These are phyloP conservation scores for Trametes elegans DNA, from an alignment of 768 basidiomycete species.

Conservation along the genomic window DNA sequence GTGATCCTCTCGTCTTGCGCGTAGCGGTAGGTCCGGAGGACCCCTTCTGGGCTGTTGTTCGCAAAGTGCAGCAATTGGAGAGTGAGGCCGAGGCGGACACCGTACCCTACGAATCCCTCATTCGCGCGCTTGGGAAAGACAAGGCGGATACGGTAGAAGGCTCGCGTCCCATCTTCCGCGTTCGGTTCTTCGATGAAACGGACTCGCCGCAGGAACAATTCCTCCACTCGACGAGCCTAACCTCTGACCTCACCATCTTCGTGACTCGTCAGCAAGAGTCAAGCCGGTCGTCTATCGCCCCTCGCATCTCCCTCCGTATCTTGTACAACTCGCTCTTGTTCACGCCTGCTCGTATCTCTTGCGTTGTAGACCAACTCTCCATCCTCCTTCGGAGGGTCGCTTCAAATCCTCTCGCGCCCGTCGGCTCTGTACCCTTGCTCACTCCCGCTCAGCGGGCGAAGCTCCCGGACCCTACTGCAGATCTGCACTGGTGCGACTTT, in stretches of 20 bases:
- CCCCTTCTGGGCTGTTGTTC: constrained; percentile 86
- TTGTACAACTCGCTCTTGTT: constrained; percentile 96
- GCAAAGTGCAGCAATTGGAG: constrained; percentile 82
- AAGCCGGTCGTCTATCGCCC: constrained; percentile 67
- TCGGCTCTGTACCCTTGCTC: constrained; percentile 80
- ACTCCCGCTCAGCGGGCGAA: constrained; percentile 65
- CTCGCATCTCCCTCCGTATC: constrained; percentile 75
- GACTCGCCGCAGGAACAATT: constrained; percentile 72
- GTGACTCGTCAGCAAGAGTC: constrained; percentile 71
- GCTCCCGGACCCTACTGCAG: constrained; percentile 81
- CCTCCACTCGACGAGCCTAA: constrained; percentile 74
- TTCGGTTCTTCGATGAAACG: constrained; percentile 95
- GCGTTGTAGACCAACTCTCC: constrained; percentile 84
- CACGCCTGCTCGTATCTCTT: constrained; percentile 69
- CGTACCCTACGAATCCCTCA: constrained; percentile 77
- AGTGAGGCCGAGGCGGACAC: constrained; percentile 78
- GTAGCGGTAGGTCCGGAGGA: constrained; percentile 80
- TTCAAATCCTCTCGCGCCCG: constrained; percentile 59
- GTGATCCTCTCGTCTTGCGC: constrained; percentile 81
- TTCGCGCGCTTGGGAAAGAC: constrained; percentile 62
- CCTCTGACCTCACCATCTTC: constrained; percentile 92
- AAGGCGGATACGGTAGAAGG: constrained; percentile 58
- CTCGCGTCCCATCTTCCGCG: constrained; percentile 74
- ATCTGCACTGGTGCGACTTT: constrained; percentile 97
- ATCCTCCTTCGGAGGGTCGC: constrained; percentile 72